Evolutionary conservation across 208 protist species (phyloP), one percentile per base, ranked within the genome.

Genomic region (Naegleria gruberi): DNA sequence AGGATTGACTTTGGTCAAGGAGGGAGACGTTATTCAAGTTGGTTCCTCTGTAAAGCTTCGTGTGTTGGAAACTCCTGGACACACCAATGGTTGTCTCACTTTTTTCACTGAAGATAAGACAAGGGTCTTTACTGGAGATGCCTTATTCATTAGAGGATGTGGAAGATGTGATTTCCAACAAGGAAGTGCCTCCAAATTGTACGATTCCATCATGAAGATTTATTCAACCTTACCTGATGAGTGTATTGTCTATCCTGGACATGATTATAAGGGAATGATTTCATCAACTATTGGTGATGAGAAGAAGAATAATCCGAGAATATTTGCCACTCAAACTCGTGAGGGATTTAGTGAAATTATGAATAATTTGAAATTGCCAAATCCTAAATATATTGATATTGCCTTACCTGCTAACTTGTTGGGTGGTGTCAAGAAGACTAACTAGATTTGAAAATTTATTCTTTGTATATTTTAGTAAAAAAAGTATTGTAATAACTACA

Each of bases 131-230:
- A 85, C 82, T 10, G 82, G 82, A 15, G 37, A 45, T 45, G 37
- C 82, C 0, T n/a, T 85, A 10, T 85, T 46, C 34, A 85, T 85
- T 46, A 45, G 82, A 46, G 42, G 42, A 17, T 85, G 82, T 46
- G 82, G 82, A 12, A 43, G 82, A 46, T 46, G 42, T 34, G 82
- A 85, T 45, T 85, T 85, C 82, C 82, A 85, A 85, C 41, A 45
- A 82, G 82, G 82, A 37, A 85, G 41, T 85, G 23, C 82, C 8
- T 4, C 26, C 6, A n/a, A 0, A 45, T 34, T 85, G 42, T 85
- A 85, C 12, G n/a, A 85, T 15, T 34, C 17, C 34, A 46, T 85
- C 23, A 44, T 42, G 41, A 45, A 85, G 17, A 26, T 46, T 12
- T 45, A 42, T 12, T 34, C 8, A 7, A 34, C 23, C 1, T 46